Evolutionary conservation across 2,329 filamentous ascomycete species (phyloP), one percentile per base, ranked within the genome.

Genomic region (Dactylellina haptotyla): DNA sequence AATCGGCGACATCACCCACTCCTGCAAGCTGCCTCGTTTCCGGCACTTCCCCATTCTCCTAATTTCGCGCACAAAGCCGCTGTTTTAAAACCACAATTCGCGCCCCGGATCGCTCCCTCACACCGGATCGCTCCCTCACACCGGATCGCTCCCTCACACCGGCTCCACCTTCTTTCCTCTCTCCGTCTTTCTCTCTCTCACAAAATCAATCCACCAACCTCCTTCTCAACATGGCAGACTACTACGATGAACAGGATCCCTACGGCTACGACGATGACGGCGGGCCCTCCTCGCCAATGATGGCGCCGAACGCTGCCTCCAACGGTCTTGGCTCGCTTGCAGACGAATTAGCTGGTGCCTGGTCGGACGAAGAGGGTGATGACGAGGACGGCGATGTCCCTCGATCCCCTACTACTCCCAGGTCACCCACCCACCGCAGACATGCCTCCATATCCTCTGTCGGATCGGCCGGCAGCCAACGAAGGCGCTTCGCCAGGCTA

Each of bases 311-410:
- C 28, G 14, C 61, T 50, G 69, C 69, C 20, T 18, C 46, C 18
- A 87, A 87, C 74, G 89, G 89, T 26, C 54, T 72, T 20, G 91
- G 91, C 30, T 93, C 92, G 77, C 81, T 95, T 53, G 91, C 91
- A 1, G 91, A 94, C 80, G 91, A 95, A 80, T 83, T 95, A 51
- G 91, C 89, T 1, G 90, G 90, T 78, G 88, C 89, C 2, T 87
- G 90, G 80, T 87, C 86, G 45, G 88, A 87, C 32, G 70, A 69
- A n/a, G 75, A 75, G 20, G 70, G 39, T 3, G 64, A 71, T 39
- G 63, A 75, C 30, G 41, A 66, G 26, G 64, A 75, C 32, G 74
- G 57, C 16, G 58, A 58, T 12, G 20, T 62, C 41, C 69, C 69
- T 48, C 69, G 61, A 46, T 73, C 69, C 16, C 69, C 69, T 4